Evolutionary conservation across 1,139 yeast genomes (phyloP), one percentile per base, ranked within the genome.

Genomic region (Candida gigantensis): DNA sequence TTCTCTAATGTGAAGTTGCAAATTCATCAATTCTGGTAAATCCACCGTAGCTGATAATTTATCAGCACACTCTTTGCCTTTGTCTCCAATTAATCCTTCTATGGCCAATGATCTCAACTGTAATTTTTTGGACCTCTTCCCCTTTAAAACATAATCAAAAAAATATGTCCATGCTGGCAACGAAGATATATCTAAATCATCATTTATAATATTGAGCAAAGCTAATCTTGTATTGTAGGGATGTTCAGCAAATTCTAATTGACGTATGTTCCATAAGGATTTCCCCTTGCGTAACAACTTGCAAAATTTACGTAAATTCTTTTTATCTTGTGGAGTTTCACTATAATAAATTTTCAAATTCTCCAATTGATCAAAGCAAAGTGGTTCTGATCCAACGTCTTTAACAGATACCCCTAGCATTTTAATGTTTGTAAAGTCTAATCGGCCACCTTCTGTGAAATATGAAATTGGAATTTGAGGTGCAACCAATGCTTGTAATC

Each of bases 1-100:
- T 9, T 37, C 37, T 28, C 28, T 37, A 16, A 37, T 27, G 19
- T 37, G 35, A 14, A 37, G 34, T 31, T 37, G 41, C 18, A 37
- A 28, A 21, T 37, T 30, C 10, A 16, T 26, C 20, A 34, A 28
- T 24, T 30, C 27, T 15, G 37, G 34, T 16, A 37, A 34, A 18
- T 37, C 40, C 16, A 37, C 30, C 16, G 35, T 18, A 2, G 17
- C 12, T 6, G 32, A 24, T 19, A 34, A 28, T 5, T 27, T 23
- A 6, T 24, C 33, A 24, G 34, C 17, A 28, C 40, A 30, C 19
- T 30, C 24, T 4, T 12, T 9, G 3, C 32, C 28, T 7, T 19
- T 15, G 14, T 31, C 24, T 4, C 40, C 40, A 18, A 37, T 20
- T 6, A 5, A 27, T 2, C 40, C 40, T 31, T 37, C 40, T 12